A percentile compares a stretch with the other conserved stretches of the same genome.
Evolutionary conservation across 2,329 filamentous ascomycete species (phyloP).

Genomic region (Sporothrix schenckii): DNA sequence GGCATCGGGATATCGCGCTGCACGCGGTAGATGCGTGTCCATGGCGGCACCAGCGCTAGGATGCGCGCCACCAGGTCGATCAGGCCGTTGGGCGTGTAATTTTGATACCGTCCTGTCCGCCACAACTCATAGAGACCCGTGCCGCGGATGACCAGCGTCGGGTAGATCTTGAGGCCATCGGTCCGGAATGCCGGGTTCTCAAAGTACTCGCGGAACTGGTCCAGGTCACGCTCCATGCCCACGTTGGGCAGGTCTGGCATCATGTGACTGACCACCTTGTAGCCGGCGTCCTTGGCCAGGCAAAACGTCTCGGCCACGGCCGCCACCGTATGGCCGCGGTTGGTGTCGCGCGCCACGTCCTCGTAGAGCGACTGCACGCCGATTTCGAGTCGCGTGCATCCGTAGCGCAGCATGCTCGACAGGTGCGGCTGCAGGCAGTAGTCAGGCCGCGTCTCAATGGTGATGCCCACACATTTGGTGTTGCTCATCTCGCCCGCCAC

Average conservation of each 20-base stretch:
- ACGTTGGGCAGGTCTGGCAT: conserved; percentile 99
- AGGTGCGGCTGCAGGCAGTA: conserved; percentile 97
- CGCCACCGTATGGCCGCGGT: conserved; percentile 93
- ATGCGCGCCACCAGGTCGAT: conserved; percentile 97
- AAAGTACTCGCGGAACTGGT: conserved; percentile 97
- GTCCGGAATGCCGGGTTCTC: conserved; percentile 95
- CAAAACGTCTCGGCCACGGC: conserved; percentile 96
- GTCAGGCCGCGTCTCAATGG: conserved; percentile 94
- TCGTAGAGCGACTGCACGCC: conserved; percentile 97
- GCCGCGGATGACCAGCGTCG: conserved; percentile 93
- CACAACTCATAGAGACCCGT: conserved; percentile 97
- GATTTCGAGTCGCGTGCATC: conserved; percentile 90
- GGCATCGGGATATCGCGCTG: conserved; percentile 99
- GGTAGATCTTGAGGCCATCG: conserved; percentile 96
- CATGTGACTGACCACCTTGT: conserved; percentile 99
- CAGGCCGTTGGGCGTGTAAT: conserved; percentile 96
- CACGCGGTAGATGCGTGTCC: conserved; percentile 98
- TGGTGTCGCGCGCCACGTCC: conserved; percentile 96
- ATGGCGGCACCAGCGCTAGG: conserved; percentile 88
- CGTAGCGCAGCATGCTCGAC: conserved; percentile 95
- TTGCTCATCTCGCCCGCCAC: conserved; percentile 94
- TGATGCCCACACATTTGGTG: conserved; percentile 95
- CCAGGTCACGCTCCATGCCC: conserved; percentile 95
- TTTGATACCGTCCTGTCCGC: conserved; percentile 95
- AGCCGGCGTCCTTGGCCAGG: conserved; percentile 95